Percentiles rank a stretch among this genome's conserved stretches.
Conservation (phyloP, 495 filamentous ascomycete species). For the Lasiosphaeriaceae sp. region DNA sequence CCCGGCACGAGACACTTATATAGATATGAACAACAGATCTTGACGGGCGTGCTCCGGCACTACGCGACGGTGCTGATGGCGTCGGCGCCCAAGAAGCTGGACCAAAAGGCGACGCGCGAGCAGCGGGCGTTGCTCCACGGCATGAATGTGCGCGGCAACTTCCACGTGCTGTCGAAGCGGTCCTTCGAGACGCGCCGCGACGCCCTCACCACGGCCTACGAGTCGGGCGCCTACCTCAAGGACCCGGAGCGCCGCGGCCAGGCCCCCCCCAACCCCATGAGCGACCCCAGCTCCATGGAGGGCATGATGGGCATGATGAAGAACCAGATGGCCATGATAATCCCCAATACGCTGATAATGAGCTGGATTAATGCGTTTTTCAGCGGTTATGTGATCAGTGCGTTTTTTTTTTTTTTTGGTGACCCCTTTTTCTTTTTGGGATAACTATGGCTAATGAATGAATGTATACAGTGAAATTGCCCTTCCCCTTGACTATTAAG, state of each 20-base stretch:
- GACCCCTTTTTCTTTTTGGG: neutral
- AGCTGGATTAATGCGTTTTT: constrained; percentile 99
- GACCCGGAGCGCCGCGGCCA: constrained; percentile 81
- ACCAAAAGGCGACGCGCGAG: constrained; percentile 73
- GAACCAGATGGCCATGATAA: constrained; percentile 99
- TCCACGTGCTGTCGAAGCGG: constrained; percentile 64
- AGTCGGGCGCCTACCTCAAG: constrained; percentile 83
- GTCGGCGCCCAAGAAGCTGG: constrained; percentile 75
- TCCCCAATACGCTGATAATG: constrained; percentile 98
- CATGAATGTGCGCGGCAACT: constrained; percentile 78
- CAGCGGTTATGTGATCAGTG: constrained; percentile 94
- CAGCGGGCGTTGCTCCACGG: constrained; percentile 83
- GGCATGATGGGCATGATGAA: constrained; percentile 99
- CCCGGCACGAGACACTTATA: constrained; percentile 1
- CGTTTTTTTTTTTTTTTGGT: constrained; percentile 28
- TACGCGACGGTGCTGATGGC: constrained; percentile 90
- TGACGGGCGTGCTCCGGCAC: constrained; percentile 93
- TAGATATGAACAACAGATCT: constrained; percentile 55
- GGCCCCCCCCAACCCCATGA: constrained; percentile 90
- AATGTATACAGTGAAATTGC: constrained; percentile 75
- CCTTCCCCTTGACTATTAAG: constrained; percentile 93
- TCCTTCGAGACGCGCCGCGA: constrained; percentile 77
- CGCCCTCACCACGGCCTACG: constrained; percentile 72
- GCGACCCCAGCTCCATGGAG: constrained; percentile 96
- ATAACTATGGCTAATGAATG: constrained; percentile 8